Conservation (phyloP, 371 early-diverging fungal genomes). For the Syncephalastrum contaminatum region DNA sequence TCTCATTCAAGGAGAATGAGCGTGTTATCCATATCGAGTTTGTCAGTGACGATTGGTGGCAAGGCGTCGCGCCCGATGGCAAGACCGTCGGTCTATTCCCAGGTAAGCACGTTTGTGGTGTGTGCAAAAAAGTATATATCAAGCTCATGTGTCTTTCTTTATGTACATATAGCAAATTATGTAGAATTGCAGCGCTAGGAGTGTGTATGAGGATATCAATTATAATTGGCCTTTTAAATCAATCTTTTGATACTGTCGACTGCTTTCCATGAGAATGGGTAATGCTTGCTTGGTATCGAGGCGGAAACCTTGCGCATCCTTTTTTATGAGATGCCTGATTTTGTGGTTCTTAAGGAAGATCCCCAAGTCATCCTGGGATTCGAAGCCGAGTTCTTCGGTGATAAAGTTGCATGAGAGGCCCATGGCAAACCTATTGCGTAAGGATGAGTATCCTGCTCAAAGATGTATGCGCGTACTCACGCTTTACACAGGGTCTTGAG, state of each 20-base stretch:
- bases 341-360: conserved; percentile 41
- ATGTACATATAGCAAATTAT: conserved; percentile 15
- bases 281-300: conserved; percentile 55
- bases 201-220: too few species aligned
- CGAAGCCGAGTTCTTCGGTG: conserved; percentile 49
- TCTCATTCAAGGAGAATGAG: conserved; percentile 79
- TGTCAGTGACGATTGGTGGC: conserved; percentile 94
- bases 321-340: conserved; percentile 9
- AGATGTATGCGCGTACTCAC: conserved; percentile 38
- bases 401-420: conserved; percentile 41
- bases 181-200: conserved; percentile 17
- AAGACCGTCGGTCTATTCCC: conserved; percentile 75
- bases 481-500: conserved; percentile 65
- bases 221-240: conserved; percentile 68
- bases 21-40: conserved; percentile 76
- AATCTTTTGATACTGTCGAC: conserved; percentile 55
- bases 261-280: conserved; percentile 38
- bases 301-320: conserved; percentile 8
- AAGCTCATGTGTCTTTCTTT: not conserved
- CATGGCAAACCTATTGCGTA: conserved; percentile 46
- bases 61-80: conserved; percentile 58
- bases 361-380: conserved; percentile 20
- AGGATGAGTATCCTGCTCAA: not conserved
- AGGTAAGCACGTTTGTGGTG: conserved; percentile 37
- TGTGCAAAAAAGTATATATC: not conserved